Evolutionary conservation across 2,329 filamentous ascomycete genomes (phyloP).

Genomic region (Exophiala viscosa): DNA sequence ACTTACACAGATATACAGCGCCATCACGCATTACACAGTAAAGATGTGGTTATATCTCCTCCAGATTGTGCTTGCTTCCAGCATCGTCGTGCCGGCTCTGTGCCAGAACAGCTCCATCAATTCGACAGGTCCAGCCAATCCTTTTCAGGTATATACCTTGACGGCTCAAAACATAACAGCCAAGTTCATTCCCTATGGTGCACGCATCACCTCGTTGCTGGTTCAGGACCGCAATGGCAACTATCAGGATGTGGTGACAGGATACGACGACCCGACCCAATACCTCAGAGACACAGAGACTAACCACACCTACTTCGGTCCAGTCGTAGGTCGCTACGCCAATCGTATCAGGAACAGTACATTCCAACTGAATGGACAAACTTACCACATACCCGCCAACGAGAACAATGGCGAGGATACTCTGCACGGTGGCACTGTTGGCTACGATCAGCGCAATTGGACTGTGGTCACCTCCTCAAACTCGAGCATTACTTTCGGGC

Average conservation of each 20-base stretch:
- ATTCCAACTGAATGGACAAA: constrained; percentile 47
- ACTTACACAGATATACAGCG: background rate
- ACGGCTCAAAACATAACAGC: constrained; percentile 47
- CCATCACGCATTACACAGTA: background rate
- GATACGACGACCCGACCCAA: constrained; percentile 47
- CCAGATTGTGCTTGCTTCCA: constrained; percentile 6
- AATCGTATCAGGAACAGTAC: constrained; percentile 57
- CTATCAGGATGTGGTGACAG: constrained; percentile 48
- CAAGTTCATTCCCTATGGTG: constrained; percentile 47
- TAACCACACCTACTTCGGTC: constrained; percentile 47
- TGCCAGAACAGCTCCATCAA: constrained; percentile 19
- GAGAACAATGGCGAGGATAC: constrained; percentile 51
- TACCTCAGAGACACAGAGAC: constrained; percentile 46
- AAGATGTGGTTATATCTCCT: constrained; percentile 11
- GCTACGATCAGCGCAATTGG: constrained; percentile 50
- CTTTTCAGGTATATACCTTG: constrained; percentile 45
- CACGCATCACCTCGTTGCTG: constrained; percentile 45
- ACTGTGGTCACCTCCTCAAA: constrained; percentile 42
- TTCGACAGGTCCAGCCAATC: constrained; percentile 19
- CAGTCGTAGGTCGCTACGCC: constrained; percentile 51
- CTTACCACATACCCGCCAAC: constrained; percentile 49
- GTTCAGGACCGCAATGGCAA: constrained; percentile 51
- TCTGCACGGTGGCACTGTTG: constrained; percentile 49
- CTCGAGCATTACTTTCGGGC: constrained; percentile 45
- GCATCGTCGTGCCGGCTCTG: constrained; percentile 11